Percentiles rank a stretch among this genome's conserved stretches.
These are phyloP conservation scores for Rhizophagus sp. DNA, from an alignment of 192 early-diverging fungal genomes.

Conservation along the genomic window DNA sequence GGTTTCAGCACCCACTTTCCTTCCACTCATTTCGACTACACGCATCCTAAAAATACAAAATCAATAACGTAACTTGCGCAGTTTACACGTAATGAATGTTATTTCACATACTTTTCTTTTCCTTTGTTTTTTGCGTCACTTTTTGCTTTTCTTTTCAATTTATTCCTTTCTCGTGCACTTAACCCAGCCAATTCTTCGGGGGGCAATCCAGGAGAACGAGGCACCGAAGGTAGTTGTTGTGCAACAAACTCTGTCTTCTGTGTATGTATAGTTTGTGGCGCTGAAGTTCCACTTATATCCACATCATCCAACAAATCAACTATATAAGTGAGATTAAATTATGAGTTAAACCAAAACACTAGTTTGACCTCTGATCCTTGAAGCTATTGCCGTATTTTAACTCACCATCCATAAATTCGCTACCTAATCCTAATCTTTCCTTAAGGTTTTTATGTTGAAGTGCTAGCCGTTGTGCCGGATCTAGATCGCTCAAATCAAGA, in stretches of 20 bases:
- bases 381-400: neutral
- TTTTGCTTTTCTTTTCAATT: conserved; percentile 86
- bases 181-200: conserved; percentile 72
- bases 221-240: conserved; percentile 37
- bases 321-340: conserved; percentile 32
- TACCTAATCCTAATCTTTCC: conserved; percentile 82
- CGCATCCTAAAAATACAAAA: conserved; percentile 42
- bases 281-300: conserved; percentile 58
- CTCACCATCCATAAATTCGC: conserved; percentile 84
- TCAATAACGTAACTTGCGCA: neutral
- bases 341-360: neutral
- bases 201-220: conserved; percentile 29
- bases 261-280: conserved; percentile 26
- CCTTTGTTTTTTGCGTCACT: conserved; percentile 72
- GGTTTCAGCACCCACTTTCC: conserved; percentile 31
- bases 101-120: conserved; percentile 65
- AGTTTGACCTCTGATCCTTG: neutral
- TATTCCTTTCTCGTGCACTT: conserved; percentile 86
- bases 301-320: conserved; percentile 85
- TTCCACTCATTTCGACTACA: conserved; percentile 42
- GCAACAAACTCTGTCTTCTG: conserved; percentile 34
- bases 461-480: conserved; percentile 79
- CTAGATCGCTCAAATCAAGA: conserved; percentile 72
- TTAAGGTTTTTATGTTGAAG: conserved; percentile 81
- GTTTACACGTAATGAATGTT: neutral